Evolutionary conservation across 116 monocot species (phyloP).

Genomic region (Thalassia testudinum): DNA sequence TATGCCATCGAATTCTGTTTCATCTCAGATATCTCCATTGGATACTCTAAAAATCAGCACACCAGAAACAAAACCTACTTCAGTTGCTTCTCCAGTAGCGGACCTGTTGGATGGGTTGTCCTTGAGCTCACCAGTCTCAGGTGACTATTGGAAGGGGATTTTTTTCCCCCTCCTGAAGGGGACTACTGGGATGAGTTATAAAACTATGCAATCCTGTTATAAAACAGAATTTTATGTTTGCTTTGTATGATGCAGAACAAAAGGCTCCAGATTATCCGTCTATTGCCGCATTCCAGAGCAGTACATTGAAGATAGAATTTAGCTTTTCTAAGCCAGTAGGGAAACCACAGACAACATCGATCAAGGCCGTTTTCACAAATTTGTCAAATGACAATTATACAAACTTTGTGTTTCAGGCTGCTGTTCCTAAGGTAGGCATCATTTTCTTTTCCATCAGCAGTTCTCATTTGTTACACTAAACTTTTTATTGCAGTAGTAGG

Average conservation of each 20-base stretch:
- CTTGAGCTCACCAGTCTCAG: constrained; percentile 25
- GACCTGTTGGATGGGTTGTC: constrained; percentile 69
- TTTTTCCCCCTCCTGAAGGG: too few relatives aligned
- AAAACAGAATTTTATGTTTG: neutral
- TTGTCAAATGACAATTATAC: constrained; percentile 47
- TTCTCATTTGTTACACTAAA: too few relatives aligned
- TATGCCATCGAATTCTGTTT: constrained; percentile 11
- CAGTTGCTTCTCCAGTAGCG: constrained; percentile 27
- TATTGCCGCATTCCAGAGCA: constrained; percentile 78
- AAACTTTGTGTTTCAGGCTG: constrained; percentile 94
- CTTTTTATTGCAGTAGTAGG: too few relatives aligned
- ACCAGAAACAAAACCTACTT: constrained; percentile 26
- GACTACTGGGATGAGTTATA: neutral
- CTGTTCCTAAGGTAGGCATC: constrained; percentile 83
- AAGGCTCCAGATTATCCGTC: constrained; percentile 38
- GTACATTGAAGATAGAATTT: constrained; percentile 57
- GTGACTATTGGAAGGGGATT: too few relatives aligned
- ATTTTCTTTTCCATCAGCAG: too few relatives aligned
- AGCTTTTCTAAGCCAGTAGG: constrained; percentile 67
- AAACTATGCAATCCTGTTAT: neutral
- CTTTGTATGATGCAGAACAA: constrained; percentile 24
- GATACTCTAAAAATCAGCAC: constrained; percentile 18
- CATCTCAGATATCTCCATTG: constrained; percentile 5
- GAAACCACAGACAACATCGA: constrained; percentile 52
- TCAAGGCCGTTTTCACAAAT: constrained; percentile 73